Base-by-base conservation (phyloP, 2,329 filamentous ascomycete species). In the Fusarium sp. region DNA sequence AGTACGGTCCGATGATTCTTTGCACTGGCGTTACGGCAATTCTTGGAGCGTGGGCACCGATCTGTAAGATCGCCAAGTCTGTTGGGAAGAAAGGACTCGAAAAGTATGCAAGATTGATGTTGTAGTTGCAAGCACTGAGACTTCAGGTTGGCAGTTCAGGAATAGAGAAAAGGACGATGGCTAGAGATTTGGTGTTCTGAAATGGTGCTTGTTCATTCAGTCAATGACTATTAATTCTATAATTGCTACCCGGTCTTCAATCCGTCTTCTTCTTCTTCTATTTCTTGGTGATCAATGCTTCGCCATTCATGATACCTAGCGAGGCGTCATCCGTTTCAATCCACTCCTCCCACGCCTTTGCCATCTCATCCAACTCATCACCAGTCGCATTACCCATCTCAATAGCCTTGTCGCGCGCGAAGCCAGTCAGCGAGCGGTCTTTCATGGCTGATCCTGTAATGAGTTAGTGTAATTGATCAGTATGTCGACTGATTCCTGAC, bases 61-160 rank as follows among this genome's bases (percentile, higher is more conserved):
- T 80, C 8, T 81, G 74, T 86, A 91, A 80, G 79, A 68, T 56
- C 80, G 4, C 80, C 88, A 73, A 63, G 43, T 60, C 42, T 13
- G 44, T 63, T 42, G 52, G 71, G 13, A 58, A 37, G 9, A 72
- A 35, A 8, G 53, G 71, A 2, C 1, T 67, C 9, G 46, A 47
- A 1, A 63, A 21, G 2, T 78, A 67, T 15, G n/a, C 50, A 13
- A 66, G 71, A 13, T 35, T 67, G 12, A 28, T 21, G 15, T 16
- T 71, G 83, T 96, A 69, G 87, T 88, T 62, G 93, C 18, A 13
- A 42, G 28, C 21, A 57, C 9, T 16, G 3, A 16, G 37, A 43
- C 4, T 28, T 25, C 5, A n/a, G 9, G 15, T 11, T 19, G 16
- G 43, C 23, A 35, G 6, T 46, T 3, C 9, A 15, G 21, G 11